These are phyloP conservation scores for Lepiota brunneoincarnata DNA, from an alignment of 768 basidiomycete species.

Conservation along the genomic window DNA sequence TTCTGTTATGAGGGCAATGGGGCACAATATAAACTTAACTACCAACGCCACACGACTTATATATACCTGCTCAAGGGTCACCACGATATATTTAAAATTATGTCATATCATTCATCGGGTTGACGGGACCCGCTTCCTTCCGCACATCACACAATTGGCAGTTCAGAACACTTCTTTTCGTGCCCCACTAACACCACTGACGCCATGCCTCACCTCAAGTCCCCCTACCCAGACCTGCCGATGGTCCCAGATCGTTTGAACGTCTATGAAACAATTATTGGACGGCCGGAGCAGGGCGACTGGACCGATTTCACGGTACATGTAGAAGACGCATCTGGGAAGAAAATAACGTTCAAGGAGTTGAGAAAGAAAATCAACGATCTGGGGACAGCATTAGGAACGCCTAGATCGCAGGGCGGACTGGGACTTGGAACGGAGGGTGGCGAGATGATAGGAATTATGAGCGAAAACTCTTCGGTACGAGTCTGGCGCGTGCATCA, in stretches of 20 bases:
- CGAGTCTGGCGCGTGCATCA: constrained; percentile 12
- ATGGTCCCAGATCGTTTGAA: constrained; percentile 51
- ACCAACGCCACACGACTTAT: no score
- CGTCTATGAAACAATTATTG: constrained; percentile 50
- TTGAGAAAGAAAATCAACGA: constrained; percentile 48
- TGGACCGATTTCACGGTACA: constrained; percentile 55
- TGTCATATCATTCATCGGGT: no score
- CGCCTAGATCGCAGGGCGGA: constrained; percentile 46
- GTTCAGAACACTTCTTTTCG: no score
- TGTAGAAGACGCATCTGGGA: constrained; percentile 53
- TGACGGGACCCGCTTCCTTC: no score
- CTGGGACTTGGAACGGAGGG: constrained; percentile 45
- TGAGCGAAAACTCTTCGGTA: constrained; percentile 68
- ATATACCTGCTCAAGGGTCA: no score
- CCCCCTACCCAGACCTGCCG: constrained; percentile 45
- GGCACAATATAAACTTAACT: neutral
- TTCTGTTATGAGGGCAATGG: no score
- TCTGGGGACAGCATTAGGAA: constrained; percentile 52
- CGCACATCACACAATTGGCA: no score
- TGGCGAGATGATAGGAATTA: constrained; percentile 62
- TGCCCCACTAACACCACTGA: neutral
- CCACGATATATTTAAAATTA: no score
- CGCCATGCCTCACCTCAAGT: constrained; percentile 51
- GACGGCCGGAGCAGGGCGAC: constrained; percentile 47
- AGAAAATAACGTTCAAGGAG: constrained; percentile 41